Base-by-base conservation (phyloP, 2,329 filamentous ascomycete species). In the Botrytis porri region DNA sequence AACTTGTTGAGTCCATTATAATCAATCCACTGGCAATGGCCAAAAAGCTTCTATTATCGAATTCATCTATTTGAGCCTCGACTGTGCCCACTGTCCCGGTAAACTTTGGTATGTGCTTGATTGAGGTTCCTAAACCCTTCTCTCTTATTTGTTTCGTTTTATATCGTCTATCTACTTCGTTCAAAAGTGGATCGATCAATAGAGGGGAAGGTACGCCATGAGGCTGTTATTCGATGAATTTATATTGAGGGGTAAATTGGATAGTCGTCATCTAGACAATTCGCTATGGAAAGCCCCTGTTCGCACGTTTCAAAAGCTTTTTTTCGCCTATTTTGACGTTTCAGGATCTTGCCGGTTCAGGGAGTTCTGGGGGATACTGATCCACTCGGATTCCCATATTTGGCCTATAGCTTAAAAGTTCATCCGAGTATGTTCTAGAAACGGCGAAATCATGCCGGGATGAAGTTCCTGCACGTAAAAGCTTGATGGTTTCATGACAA, bases 51-150 rank as follows among this genome's bases (percentile, higher is more conserved):
- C 61, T 48, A 45, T 66, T 16, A 6, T 37, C 37, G 20, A 51
- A 39, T 71, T 66, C 61, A 71, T 71, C 48, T 71, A 71, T 71
- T 35, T 22, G 48, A 60, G 39, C 59, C 70, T 71, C 35, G 48
- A 59, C 16, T 54, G 37, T 71, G n/a, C 22, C 22, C 61, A 59
- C 29, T 35, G 18, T 39, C 22, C 37, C 25, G 32, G 41, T 25
- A 64, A 67, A 64, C 16, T 48, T 7, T 39, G 39, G 22, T 35
- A 43, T 22, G 57, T 57, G 63, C 39, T 65, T 51, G 16, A 54
- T n/a, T 57, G 35, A 57, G 29, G 20, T 66, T 59, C 48, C 70
- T 71, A 67, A 71, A 66, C 16, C 41, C 20, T 22, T 54, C 61
- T 66, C 48, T 71, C 48, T 57, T 14, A 66, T 60, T 71, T 43